Percentiles rank a stretch among this genome's conserved stretches.
Conservation (phyloP, 1,284 basidiomycete species). For the Malassezia caprae region DNA sequence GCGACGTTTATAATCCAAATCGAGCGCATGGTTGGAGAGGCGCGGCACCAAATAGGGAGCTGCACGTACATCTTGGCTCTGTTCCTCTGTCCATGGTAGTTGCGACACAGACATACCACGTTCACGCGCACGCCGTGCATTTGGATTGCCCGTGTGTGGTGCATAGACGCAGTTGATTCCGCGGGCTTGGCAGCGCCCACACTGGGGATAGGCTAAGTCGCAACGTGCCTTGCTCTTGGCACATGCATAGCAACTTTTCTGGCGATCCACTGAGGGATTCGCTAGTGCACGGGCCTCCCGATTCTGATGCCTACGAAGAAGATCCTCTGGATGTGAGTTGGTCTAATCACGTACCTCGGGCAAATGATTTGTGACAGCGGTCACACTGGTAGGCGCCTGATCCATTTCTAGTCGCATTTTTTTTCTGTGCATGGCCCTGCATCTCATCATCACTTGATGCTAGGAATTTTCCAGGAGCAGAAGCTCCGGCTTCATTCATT, state of each 20-base stretch:
- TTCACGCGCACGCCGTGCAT: conserved; percentile 11
- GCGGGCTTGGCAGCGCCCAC: conserved; percentile 12
- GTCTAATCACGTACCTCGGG: not conserved
- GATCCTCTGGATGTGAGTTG: conserved; percentile 6
- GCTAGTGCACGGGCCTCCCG: conserved; percentile 10
- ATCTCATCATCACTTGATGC: not conserved
- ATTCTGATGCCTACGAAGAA: conserved; percentile 12
- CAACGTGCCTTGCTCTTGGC: conserved; percentile 14
- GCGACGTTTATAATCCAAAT: not conserved
- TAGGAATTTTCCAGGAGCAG: not conserved
- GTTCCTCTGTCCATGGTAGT: not conserved
- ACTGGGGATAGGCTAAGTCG: conserved; percentile 10
- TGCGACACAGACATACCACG: not conserved
- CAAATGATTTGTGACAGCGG: conserved; percentile 8
- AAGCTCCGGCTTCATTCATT: not conserved
- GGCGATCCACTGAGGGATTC: conserved; percentile 6
- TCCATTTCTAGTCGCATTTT: not conserved
- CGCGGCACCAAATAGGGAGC: not conserved
- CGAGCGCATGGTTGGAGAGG: not conserved
- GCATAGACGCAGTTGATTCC: conserved; percentile 14
- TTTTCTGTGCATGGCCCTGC: not conserved
- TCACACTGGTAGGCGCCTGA: not conserved
- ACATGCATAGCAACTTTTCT: conserved; percentile 18
- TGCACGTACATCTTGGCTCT: not conserved
- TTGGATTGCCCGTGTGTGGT: conserved; percentile 16